Base-by-base conservation (phyloP, 2,329 filamentous ascomycete species). In the Knufia fluminis region DNA sequence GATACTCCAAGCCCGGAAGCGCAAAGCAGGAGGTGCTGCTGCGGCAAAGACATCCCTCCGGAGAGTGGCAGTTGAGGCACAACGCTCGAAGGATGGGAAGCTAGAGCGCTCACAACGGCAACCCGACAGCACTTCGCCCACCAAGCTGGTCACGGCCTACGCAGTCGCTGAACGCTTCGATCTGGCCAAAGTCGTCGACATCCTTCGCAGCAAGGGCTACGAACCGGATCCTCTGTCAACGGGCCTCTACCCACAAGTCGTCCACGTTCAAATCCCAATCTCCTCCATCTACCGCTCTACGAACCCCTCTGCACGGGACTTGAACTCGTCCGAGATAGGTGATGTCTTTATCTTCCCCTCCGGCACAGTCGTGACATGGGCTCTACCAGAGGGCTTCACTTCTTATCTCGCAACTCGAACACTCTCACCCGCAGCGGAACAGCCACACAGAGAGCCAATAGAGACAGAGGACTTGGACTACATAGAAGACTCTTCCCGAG, bases 321-420 rank as follows among this genome's bases (percentile, higher is more conserved):
- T 71, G 4, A 58, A 64, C 1, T 59, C 67, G 2, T 72, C 69
- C 48, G 72, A 73, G 61, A 66, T 80, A 51, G 90, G 89, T 28
- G 92, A 98, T 68, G 80, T 97, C 45, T 97, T 97, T 63, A 83
- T 98, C 50, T 98, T 98, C 58, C 89, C 91, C 7, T 95, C 90
- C 0, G 92, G 92, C 9, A 94, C 90, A 10, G 78, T 97, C 6
- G 92, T 97, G 4, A 84, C 87, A 20, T 98, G 92, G 92, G 86
- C 86, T 3, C 74, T 96, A 1, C 83, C 87, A 1, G 78, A 88
- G 53, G 80, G 84, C 50, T 79, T 88, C 16, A 83, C 89, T 14
- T 76, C 75, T 17, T 77, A 76, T 43, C 70, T 89, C 20, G 82
- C 85, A 3, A 85, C 85, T 7, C 78, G 77, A 50, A 81, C 85